A percentile compares a stretch with the other conserved stretches of the same genome.
Evolutionary conservation across 2,329 filamentous ascomycete species (phyloP).

Genomic region (Gnomoniopsis smithogilvyi): DNA sequence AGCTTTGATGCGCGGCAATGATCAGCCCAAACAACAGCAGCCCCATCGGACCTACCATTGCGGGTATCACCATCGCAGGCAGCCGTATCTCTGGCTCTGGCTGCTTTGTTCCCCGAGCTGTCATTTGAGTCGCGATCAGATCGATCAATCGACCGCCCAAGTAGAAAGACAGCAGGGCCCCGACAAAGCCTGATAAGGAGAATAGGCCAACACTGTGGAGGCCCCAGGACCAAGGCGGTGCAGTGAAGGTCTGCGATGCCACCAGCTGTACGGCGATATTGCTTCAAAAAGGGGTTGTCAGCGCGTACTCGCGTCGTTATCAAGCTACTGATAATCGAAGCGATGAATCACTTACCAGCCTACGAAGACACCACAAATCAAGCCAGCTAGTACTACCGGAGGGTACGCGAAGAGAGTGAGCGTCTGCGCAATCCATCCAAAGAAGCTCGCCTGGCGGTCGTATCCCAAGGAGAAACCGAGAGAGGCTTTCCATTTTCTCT

Average conservation of each 20-base stretch:
- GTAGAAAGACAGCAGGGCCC: constrained; percentile 5
- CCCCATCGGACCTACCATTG: constrained; percentile 26
- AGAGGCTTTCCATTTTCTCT: background rate
- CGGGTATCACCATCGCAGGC: constrained; percentile 23
- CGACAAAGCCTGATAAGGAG: background rate
- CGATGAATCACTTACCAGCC: background rate
- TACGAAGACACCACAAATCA: constrained; percentile 1
- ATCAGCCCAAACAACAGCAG: constrained; percentile 29
- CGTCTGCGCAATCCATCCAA: background rate
- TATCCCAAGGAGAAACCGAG: background rate
- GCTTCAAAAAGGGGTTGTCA: background rate
- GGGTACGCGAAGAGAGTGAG: background rate
- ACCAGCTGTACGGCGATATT: constrained; percentile 3
- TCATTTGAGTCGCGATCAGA: constrained; percentile 25
- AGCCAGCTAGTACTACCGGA: background rate
- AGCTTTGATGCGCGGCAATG: constrained; percentile 17
- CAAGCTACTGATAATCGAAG: background rate
- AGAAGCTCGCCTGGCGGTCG: constrained; percentile 1
- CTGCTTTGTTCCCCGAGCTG: constrained; percentile 19
- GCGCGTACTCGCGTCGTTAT: background rate
- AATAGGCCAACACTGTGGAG: constrained; percentile 2
- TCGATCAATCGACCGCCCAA: constrained; percentile 26
- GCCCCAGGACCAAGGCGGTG: background rate
- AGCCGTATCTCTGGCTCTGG: constrained; percentile 27
- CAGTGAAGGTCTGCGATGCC: background rate